phyloP scores from a whole-genome alignment of 768 basidiomycete species.

The Artomyces pyxidatus region DNA sequence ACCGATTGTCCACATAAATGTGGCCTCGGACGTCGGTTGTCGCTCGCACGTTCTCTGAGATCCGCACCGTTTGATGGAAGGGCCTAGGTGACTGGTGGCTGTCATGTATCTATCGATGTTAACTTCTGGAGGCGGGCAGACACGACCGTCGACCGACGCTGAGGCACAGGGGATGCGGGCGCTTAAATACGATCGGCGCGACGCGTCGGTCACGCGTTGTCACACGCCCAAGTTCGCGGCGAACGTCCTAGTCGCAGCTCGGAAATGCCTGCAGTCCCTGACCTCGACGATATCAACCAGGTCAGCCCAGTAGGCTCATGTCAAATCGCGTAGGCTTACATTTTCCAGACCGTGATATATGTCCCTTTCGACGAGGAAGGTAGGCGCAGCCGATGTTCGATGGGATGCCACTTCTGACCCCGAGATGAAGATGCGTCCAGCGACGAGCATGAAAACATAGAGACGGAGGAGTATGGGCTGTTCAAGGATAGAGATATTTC shows the following conservation, averaged over 20 bases:
- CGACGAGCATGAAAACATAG: not conserved
- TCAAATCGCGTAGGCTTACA: not conserved
- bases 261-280: conserved; percentile 3
- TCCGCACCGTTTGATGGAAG: no score
- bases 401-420: not conserved
- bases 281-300: conserved; percentile 13
- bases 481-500: conserved; percentile 13
- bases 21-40: no score
- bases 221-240: not conserved
- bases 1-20: no score
- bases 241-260: not conserved
- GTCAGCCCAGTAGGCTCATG: not conserved
- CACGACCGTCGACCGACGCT: no score
- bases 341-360: conserved; percentile 9
- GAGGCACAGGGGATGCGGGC: not conserved
- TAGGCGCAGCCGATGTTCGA: not conserved
- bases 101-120: no score
- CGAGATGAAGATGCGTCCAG: not conserved
- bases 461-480: conserved; percentile 5
- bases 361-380: conserved; percentile 9
- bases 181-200: not conserved
- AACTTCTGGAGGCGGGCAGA: no score
- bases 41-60: no score
- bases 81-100: no score
- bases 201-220: not conserved